Evolutionary conservation across 345 rosid species (phyloP), one percentile per base, ranked within the genome.

Genomic region (Salix purpurea): DNA sequence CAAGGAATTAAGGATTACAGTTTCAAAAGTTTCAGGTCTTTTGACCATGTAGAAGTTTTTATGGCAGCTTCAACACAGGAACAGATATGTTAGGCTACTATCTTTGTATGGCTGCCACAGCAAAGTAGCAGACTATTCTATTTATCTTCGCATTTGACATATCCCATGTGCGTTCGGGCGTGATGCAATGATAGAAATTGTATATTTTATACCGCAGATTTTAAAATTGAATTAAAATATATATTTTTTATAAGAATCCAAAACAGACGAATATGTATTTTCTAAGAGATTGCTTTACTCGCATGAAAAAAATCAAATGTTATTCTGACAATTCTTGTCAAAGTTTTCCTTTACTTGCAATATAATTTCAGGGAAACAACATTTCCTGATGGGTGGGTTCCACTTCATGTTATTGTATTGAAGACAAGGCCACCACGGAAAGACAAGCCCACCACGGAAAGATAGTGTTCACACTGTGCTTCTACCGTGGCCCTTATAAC

Each of bases 251-350:
- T 32, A 32, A 32, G 3, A 32, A 32, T 32, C 36, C 0, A 0
- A 0, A 32, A 32, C 36, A 30, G 0, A 0, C 2, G 0, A 30
- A 2, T 30, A 2, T 30, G 2, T 30, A 30, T 30, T 30, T 30
- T 30, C 32, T 1, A 5, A 34, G 6, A 34, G 36, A 5, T 4
- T 34, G 6, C 6, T 5, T 34, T 34, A 0, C 6, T 34, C 36
- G 6, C 1, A 4, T 34, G 0, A 34, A 34, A 34, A 34, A 0
- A 4, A 34, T 34, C 37, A 4, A 34, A 0, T 9, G 0, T 10
- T 2, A n/a, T 56, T 23, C 28, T n/a, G 15, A 3, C 62, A 58
- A 11, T 4, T 58, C 6, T 9, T 58, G 11, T n/a, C 62, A n/a
- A n/a, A n/a, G 10, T 58, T 58, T 58, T 23, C 62, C 11, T 10